These are phyloP conservation scores for Mycena olivaceomarginata DNA, from an alignment of 768 basidiomycete species.

Conservation along the genomic window DNA sequence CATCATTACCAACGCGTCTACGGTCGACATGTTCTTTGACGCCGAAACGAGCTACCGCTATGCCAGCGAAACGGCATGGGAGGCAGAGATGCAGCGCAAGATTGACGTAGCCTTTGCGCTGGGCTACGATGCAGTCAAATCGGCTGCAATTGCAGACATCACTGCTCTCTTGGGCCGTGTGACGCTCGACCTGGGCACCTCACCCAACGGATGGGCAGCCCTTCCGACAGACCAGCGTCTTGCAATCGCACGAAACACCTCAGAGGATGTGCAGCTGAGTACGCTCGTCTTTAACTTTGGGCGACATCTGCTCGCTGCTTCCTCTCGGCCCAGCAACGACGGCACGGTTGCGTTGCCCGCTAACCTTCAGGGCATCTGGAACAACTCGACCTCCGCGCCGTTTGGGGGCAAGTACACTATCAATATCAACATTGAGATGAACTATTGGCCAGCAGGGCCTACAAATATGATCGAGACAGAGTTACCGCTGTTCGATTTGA, in stretches of 20 bases:
- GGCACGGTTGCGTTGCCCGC: slow-evolving; percentile 25
- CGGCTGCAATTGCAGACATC: slow-evolving; percentile 20
- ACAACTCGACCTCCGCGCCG: slow-evolving; percentile 11
- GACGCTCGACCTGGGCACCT: not conserved
- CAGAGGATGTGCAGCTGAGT: slow-evolving; percentile 23
- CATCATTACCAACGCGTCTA: slow-evolving; percentile 23
- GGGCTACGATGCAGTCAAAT: slow-evolving; percentile 21
- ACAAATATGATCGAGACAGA: slow-evolving; percentile 31
- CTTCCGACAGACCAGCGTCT: slow-evolving; percentile 21
- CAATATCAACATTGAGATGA: slow-evolving; percentile 32
- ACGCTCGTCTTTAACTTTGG: slow-evolving; percentile 29
- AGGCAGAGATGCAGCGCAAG: slow-evolving; percentile 28
- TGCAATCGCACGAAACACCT: slow-evolving; percentile 14
- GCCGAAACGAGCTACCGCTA: slow-evolving; percentile 27
- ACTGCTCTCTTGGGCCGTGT: slow-evolving; percentile 5
- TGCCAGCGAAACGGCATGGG: slow-evolving; percentile 23
- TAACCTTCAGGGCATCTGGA: slow-evolving; percentile 28
- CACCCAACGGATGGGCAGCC: slow-evolving; percentile 6
- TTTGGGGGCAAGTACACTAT: slow-evolving; percentile 29
- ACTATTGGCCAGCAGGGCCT: slow-evolving; percentile 24
- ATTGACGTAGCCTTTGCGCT: slow-evolving; percentile 17
- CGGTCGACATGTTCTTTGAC: slow-evolving; percentile 32
- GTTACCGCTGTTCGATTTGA: slow-evolving; percentile 21
- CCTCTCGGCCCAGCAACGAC: slow-evolving; percentile 27
- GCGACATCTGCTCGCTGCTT: slow-evolving; percentile 21